phyloP scores from a whole-genome alignment of 345 rosid species.

The Salix exigua region DNA sequence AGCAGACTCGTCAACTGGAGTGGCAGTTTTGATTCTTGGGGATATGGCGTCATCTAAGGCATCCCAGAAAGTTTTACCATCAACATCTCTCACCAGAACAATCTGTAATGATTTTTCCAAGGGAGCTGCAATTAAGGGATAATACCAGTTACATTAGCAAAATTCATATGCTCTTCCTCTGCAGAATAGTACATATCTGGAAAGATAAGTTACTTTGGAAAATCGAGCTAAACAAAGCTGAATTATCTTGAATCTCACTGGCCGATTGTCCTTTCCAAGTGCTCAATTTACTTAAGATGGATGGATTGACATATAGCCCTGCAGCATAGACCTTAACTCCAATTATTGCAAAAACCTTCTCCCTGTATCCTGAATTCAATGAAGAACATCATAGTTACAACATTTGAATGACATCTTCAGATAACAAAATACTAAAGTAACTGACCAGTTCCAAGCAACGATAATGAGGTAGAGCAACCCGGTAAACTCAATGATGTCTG shows the following conservation, averaged over 20 bases:
- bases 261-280: slow-evolving; percentile 56
- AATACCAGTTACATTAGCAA: not conserved
- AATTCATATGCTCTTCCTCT: not conserved
- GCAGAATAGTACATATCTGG: not conserved
- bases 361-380: slow-evolving; percentile 66
- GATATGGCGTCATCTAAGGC: slow-evolving; percentile 74
- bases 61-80: slow-evolving; percentile 94
- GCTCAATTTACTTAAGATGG: slow-evolving; percentile 39
- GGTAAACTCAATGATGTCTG: slow-evolving; percentile 55
- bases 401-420: not conserved
- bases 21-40: slow-evolving; percentile 58
- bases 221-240: slow-evolving; percentile 48
- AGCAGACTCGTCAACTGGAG: slow-evolving; percentile 52
- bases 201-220: slow-evolving; percentile 45
- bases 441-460: slow-evolving; percentile 80
- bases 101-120: slow-evolving; percentile 69
- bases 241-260: slow-evolving; percentile 48
- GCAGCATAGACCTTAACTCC: slow-evolving; percentile 90
- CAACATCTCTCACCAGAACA: slow-evolving; percentile 87
- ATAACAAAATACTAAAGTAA: not conserved
- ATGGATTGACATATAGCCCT: slow-evolving; percentile 53
- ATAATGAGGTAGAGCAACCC: slow-evolving; percentile 53
- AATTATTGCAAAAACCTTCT: slow-evolving; percentile 78
- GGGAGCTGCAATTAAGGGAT: slow-evolving; percentile 39
- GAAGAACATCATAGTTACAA: not conserved